A percentile compares a stretch with the other conserved stretches of the same genome.
These are phyloP conservation scores for Aspergillus persii DNA, from an alignment of 2,329 filamentous ascomycete genomes.

Conservation along the genomic window DNA sequence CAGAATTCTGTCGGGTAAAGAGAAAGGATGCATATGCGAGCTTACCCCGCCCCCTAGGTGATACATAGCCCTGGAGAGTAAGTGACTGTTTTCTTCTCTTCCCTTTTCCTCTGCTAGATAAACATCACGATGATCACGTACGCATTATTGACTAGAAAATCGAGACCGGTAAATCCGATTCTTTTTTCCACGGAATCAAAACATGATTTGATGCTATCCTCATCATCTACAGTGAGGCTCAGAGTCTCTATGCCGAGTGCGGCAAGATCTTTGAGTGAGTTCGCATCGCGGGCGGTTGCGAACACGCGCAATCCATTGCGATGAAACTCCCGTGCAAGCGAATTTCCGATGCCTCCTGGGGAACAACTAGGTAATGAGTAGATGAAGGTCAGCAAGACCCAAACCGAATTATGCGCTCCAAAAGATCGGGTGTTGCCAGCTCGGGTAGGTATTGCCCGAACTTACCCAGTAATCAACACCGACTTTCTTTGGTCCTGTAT, in stretches of 20 bases:
- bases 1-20: not conserved
- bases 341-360: slow-evolving; percentile 58
- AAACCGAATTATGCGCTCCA: not conserved
- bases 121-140: slow-evolving; percentile 22
- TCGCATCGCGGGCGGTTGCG: slow-evolving; percentile 55
- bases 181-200: slow-evolving; percentile 46
- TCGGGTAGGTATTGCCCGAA: not conserved
- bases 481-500: slow-evolving; percentile 34
- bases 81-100: slow-evolving; percentile 6
- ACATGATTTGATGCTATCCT: slow-evolving; percentile 49
- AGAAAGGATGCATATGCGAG: not conserved
- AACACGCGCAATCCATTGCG: slow-evolving; percentile 54
- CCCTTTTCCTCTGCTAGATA: not conserved
- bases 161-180: slow-evolving; percentile 50
- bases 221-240: slow-evolving; percentile 52
- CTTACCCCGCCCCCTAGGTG: slow-evolving; percentile 31
- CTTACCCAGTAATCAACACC: slow-evolving; percentile 44
- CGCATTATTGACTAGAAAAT: slow-evolving; percentile 60
- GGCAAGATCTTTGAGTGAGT: slow-evolving; percentile 49
- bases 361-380: slow-evolving; percentile 26
- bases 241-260: slow-evolving; percentile 55
- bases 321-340: slow-evolving; percentile 58
- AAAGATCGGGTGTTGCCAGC: not conserved
- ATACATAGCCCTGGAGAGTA: not conserved
- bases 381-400: not conserved